A percentile compares a stretch with the other conserved stretches of the same genome.
Evolutionary conservation across 805 yeast genomes (phyloP).

Genomic region (Yarrowia sp.): DNA sequence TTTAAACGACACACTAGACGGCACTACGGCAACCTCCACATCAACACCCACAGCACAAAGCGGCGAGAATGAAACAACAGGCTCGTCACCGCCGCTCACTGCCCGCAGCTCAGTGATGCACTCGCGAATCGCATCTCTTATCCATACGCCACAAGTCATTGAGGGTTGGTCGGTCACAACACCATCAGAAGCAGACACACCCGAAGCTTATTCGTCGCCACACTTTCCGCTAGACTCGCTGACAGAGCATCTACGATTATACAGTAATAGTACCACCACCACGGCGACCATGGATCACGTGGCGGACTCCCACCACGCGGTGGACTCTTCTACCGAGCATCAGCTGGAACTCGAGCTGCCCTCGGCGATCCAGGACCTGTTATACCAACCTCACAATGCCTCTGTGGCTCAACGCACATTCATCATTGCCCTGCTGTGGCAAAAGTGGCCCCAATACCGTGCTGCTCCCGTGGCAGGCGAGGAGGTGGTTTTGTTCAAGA

Average conservation of each 20-base stretch:
- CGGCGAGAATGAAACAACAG: not conserved
- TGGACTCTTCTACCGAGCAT: not conserved
- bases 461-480: not conserved
- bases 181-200: not conserved
- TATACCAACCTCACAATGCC: not conserved
- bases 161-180: slow-evolving; percentile 17
- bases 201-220: slow-evolving; percentile 25
- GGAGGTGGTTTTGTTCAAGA: not conserved
- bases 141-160: slow-evolving; percentile 10
- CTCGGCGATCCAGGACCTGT: not conserved
- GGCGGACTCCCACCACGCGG: not conserved
- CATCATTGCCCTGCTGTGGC: slow-evolving; percentile 19
- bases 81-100: not conserved
- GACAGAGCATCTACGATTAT: slow-evolving; percentile 21
- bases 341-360: slow-evolving; percentile 8
- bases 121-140: slow-evolving; percentile 4
- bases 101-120: not conserved
- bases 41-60: not conserved
- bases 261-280: not conserved
- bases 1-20: not conserved
- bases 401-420: slow-evolving; percentile 7
- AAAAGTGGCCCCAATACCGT: slow-evolving; percentile 9
- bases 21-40: not conserved
- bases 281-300: slow-evolving; percentile 18
- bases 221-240: slow-evolving; percentile 22